These are phyloP conservation scores for Rhamnella rubrinervis DNA, from an alignment of 331 rosid species.

Conservation along the genomic window DNA sequence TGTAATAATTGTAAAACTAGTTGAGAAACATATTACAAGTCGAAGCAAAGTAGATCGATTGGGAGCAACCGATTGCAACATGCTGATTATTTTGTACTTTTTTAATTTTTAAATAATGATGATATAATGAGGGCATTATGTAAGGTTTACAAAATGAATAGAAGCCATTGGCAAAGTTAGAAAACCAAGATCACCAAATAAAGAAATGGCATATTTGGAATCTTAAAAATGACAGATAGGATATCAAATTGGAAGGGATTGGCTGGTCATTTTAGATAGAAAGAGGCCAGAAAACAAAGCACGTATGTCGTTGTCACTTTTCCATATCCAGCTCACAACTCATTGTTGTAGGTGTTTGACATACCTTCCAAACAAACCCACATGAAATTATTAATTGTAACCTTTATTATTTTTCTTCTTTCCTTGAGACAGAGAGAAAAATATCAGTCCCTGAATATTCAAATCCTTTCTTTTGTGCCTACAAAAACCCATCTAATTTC, in stretches of 20 bases:
- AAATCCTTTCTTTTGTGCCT: not conserved
- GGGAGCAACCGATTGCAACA: not conserved
- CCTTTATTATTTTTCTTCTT: slow-evolving; percentile 13
- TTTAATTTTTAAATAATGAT: no score
- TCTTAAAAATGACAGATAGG: slow-evolving; percentile 45
- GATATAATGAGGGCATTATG: no score
- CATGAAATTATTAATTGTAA: slow-evolving; percentile 58
- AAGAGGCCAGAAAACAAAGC: slow-evolving; percentile 40
- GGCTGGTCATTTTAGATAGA: slow-evolving; percentile 41
- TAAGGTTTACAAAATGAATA: not conserved
- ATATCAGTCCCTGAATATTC: slow-evolving; percentile 2
- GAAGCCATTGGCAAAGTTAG: not conserved
- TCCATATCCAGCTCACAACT: slow-evolving; percentile 69
- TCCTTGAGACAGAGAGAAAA: slow-evolving; percentile 10
- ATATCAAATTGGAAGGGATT: slow-evolving; percentile 48
- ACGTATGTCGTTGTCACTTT: slow-evolving; percentile 63
- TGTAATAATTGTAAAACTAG: slow-evolving; percentile 8
- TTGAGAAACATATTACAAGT: not conserved
- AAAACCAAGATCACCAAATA: slow-evolving; percentile 28
- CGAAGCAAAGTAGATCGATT: not conserved
- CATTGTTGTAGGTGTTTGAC: slow-evolving; percentile 45
- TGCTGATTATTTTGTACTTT: not conserved
- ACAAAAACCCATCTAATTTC: not conserved
- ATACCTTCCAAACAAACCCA: slow-evolving; percentile 65
- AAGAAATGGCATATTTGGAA: slow-evolving; percentile 29